Base-by-base conservation (phyloP, 2,329 filamentous ascomycete species). In the Zalaria obscura region DNA sequence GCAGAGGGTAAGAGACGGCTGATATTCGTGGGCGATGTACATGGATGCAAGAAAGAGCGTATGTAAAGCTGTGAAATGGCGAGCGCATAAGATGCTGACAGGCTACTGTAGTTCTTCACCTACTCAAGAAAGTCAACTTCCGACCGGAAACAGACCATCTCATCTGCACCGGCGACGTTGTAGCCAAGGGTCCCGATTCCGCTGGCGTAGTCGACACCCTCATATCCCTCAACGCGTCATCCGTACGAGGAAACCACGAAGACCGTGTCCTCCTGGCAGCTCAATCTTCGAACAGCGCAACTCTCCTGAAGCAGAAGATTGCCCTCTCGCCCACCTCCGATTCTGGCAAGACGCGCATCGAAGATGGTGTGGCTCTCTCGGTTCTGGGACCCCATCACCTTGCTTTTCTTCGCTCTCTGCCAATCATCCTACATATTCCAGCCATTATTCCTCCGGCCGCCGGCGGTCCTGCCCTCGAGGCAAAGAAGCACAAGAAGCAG, bases 211-310 rank as follows among this genome's bases (percentile, higher is more conserved):
- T 96, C 38, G 75, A 81, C 44, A 68, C 87, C 35, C 80, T 85
- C 32, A 82, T 86, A 57, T 63, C 73, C 9, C 64, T 89, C 32
- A 74, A 75, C 39, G 88, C 89, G 25, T 84, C 80, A 27, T 84
- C 78, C 47, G 86, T 96, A 5, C 79, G 89, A 39, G 91, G 91
- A 11, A 95, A 95, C 62, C 84, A 94, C 63, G 91, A 98, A 58
- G 88, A 96, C 58, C 73, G 78, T 25, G 70, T 95, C 18, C 70
- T 96, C n/a, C 70, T 80, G 5, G 43, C 48, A 3, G 53, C 55
- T 2, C 49, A 53, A 29, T 40, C 37, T 2, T 18, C 18, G 18
- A 18, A 18, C 2, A 18, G 18, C 18, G 18, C 18, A 18, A 18
- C 18, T 18, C 18, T 18, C 18, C 18, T 18, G 18, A 18, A 18